Evolutionary conservation across 805 yeast species (phyloP), one percentile per base, ranked within the genome.

Genomic region (Komagataella kurtzmanii): DNA sequence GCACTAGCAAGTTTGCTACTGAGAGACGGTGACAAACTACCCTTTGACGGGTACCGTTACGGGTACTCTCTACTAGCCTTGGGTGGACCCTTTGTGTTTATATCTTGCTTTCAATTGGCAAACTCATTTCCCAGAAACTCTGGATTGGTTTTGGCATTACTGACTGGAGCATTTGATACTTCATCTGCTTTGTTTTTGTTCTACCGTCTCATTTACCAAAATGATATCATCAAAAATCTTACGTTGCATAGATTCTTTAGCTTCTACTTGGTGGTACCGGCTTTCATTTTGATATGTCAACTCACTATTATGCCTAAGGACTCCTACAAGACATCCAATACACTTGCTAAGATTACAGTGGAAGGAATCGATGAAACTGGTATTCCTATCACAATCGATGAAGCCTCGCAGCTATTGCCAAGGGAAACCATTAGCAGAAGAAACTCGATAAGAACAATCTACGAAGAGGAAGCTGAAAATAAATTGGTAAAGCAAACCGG

Each of bases 151-250:
- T 68, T 89, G 57, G 96, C 97, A 0, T 66, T 88, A 17, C 68
- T 90, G 50, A 88, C 97, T 0, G 97, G 97, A n/a, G 89, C 96
- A 0, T 89, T 90, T 62, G 97, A 91, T 65, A 76, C 96, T 0
- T 86, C 96, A 1, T 81, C 95, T n/a, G 97, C 96, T 0, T 74
- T 90, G 48, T 90, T 90, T 61, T 71, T 88, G 58, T 58, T 77
- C 8, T 91, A 89, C 69, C 71, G 96, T 58, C 54, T 88, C 17
- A 59, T 76, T 10, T 89, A 85, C 65, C 80, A 78, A 55, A 61
- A 61, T 10, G 54, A 71, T 54, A 64, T 65, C 51, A 54, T 71
- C 49, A 51, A 62, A 14, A 55, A 65, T 40, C 58, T 84, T 21
- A 59, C 79, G 0, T 61, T 88, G 8, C 62, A 71, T 18, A 69